Percentiles rank a stretch among this genome's conserved stretches.
phyloP scores from a whole-genome alignment of 2,329 filamentous ascomycete genomes.

The Fusarium mundagurra region DNA sequence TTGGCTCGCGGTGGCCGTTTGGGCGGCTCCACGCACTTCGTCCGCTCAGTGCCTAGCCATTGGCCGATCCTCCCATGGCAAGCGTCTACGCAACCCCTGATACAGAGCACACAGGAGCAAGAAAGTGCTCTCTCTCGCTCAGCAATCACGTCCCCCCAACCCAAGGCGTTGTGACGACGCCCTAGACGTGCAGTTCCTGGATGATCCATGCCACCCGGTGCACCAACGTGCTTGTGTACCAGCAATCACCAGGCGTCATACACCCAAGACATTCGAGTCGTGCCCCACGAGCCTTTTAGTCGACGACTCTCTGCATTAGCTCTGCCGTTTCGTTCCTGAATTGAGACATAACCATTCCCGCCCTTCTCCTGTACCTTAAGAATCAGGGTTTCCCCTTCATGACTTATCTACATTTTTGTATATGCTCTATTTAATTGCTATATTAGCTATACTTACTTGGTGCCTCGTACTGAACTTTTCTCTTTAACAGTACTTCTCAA shows the following conservation, averaged over 20 bases:
- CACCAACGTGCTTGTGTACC: conserved; percentile 33
- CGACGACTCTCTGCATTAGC: conserved; percentile 35
- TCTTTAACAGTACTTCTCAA: conserved; percentile 73
- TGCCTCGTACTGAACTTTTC: conserved; percentile 31
- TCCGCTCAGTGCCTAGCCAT: conserved; percentile 33
- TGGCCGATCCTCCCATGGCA: conserved; percentile 34
- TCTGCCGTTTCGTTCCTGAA: conserved; percentile 48
- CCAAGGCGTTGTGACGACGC: conserved; percentile 39
- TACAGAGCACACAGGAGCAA: conserved; percentile 20
- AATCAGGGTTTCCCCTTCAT: conserved; percentile 37
- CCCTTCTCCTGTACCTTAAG: conserved; percentile 41
- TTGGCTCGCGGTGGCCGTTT: conserved; percentile 36
- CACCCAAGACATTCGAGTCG: conserved; percentile 36
- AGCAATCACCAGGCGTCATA: conserved; percentile 35
- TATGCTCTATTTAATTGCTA: conserved; percentile 7
- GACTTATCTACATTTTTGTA: conserved; percentile 1
- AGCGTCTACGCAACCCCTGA: conserved; percentile 20
- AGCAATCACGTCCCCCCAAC: conserved; percentile 39
- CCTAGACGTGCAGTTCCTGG: conserved; percentile 36
- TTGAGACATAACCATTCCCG: conserved; percentile 52
- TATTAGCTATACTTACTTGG: neutral
- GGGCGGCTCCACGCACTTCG: conserved; percentile 31
- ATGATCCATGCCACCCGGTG: conserved; percentile 37
- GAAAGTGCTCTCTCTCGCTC: conserved; percentile 30
- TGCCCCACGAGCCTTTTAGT: conserved; percentile 36